Conservation (phyloP, 129 eudicot genomes). For the Arctium lappa region DNA sequence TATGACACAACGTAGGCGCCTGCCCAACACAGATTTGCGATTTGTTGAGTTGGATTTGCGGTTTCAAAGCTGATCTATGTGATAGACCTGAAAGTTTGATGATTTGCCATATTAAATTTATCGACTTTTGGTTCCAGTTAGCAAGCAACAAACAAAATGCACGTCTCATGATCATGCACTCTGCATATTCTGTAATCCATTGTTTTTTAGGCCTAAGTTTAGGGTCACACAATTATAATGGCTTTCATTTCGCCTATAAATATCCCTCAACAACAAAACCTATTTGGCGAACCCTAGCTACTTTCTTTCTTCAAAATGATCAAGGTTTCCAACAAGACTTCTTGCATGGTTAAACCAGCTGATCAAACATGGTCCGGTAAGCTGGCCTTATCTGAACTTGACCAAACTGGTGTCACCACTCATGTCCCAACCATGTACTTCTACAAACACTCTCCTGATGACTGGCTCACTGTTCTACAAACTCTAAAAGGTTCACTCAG, state of each 20-base stretch:
- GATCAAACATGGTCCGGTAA: constrained; percentile 42
- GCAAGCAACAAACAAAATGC: not conserved
- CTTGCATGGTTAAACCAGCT: constrained; percentile 41
- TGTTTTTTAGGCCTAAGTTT: not conserved
- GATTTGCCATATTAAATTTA: no score
- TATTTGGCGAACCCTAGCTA: not conserved
- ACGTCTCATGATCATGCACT: not conserved
- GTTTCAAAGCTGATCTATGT: no score
- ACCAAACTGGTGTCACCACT: constrained; percentile 35
- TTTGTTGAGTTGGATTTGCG: no score
- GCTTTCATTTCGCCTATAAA: constrained; percentile 26
- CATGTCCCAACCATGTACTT: constrained; percentile 51
- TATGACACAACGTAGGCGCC: no score
- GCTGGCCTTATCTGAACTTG: constrained; percentile 48
- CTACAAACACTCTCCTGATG: constrained; percentile 27
- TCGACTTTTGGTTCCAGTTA: not conserved
- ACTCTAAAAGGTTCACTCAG: constrained; percentile 49
- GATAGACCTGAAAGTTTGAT: not conserved
- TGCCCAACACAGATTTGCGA: no score
- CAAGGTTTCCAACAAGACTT: constrained; percentile 24
- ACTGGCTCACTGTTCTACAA: constrained; percentile 27
- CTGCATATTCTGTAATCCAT: not conserved
- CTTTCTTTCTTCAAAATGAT: constrained; percentile 20
- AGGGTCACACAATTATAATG: not conserved
- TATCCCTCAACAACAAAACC: constrained; percentile 4